These are phyloP conservation scores for Craterostigma plantagineum DNA, from an alignment of 257 asterid genomes.

Conservation along the genomic window DNA sequence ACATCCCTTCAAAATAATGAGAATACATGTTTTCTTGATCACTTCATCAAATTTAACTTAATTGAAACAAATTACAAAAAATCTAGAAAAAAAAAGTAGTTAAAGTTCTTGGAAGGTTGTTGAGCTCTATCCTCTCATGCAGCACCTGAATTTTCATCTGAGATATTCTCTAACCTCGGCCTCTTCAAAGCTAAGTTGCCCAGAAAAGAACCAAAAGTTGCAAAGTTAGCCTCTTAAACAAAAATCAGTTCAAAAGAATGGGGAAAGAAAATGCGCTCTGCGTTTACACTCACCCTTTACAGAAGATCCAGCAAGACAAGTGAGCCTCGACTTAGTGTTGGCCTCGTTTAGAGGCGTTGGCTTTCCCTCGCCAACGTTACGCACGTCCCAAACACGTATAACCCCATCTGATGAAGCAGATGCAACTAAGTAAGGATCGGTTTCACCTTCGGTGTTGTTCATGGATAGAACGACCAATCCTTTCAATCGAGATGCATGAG, in stretches of 20 bases:
- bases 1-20: too few relatives aligned
- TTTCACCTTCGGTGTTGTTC: conserved; percentile 22
- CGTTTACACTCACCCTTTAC: conserved; percentile 39
- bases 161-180: not conserved
- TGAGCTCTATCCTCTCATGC: not conserved
- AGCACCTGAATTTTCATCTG: not conserved
- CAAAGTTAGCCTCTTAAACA: not conserved
- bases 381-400: conserved; percentile 82
- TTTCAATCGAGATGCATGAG: conserved; percentile 77
- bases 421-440: conserved; percentile 54
- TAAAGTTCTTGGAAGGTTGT: too few relatives aligned
- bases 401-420: conserved; percentile 95
- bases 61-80: too few relatives aligned
- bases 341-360: conserved; percentile 48
- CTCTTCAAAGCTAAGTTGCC: not conserved
- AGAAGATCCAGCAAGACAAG: conserved; percentile 95
- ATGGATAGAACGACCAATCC: conserved; percentile 65
- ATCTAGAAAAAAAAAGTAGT: too few relatives aligned
- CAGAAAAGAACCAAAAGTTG: not conserved
- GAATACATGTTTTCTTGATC: too few relatives aligned
- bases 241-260: not conserved
- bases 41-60: too few relatives aligned
- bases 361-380: conserved; percentile 33
- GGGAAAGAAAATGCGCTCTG: not conserved
- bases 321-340: conserved; percentile 76